Base-by-base conservation (phyloP, 768 basidiomycete species). In the Hygrophorus russula region DNA sequence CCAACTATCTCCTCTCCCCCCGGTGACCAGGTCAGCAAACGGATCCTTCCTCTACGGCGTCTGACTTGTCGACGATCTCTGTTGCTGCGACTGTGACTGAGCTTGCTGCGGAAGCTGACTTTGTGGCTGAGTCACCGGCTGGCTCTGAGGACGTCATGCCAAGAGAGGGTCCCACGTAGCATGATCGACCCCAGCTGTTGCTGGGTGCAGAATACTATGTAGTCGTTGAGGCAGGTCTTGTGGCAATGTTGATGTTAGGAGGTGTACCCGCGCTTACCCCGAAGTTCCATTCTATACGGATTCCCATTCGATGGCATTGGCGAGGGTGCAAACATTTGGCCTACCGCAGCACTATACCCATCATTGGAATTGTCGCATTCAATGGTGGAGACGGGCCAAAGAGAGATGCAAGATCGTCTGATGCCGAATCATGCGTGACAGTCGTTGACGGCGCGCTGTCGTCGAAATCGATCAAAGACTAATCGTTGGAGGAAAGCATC, bases 401-500 rank as follows among this genome's bases (percentile, higher is more conserved):
- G 4, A 90, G 56, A 29, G 66, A 71, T 28, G 76, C 72, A 7
- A 91, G 66, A 46, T 89, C 86, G 54, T 78, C 42, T 52, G 56
- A 42, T 15, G 56, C 61, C 1, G 63, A 51, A 13, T 58, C 53
- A 11, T 52, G 44, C 17, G 52, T 35, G 19, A 58, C n/a, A n/a
- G n/a, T n/a, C n/a, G n/a, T 42, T 27, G 59, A 31, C 3, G 58
- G 32, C 8, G 46, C 42, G 41, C 29, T 43, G 32, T 87, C 85
- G 52, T 89, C 83, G 49, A 91, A 70, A 60, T 89, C 86, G 54
- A 90, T 89, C 42, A 90, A 69, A 1, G 84, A 85, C 4, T 63
- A 43, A 28, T 60, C 63, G 15, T 59, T 98, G 79, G 13, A 99
- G 68, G 59, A 96, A 84, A 2, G 90, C 89, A 48, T 93, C 93